Conservation (phyloP, 1,139 yeast genomes). For the Hyphopichia khmerensis region DNA sequence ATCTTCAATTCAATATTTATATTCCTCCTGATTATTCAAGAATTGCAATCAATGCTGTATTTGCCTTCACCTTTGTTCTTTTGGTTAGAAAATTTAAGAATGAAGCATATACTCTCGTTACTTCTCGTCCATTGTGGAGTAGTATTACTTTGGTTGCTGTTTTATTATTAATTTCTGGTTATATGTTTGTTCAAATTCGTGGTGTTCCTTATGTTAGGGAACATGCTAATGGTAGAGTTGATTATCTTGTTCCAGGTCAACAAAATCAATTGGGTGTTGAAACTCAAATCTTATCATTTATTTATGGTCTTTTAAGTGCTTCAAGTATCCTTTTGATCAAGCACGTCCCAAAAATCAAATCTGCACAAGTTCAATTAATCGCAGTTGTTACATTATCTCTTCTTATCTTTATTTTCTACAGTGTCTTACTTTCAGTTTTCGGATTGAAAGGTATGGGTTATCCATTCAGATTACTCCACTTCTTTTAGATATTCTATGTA, state of each 20-base stretch:
- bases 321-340: constrained; percentile 49
- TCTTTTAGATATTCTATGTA: constrained; percentile 12
- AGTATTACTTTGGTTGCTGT: constrained; percentile 57
- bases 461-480: constrained; percentile 50
- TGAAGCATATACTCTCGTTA: constrained; percentile 28
- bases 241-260: constrained; percentile 66
- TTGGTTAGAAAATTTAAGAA: constrained; percentile 25
- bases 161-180: constrained; percentile 79
- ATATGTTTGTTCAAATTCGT: constrained; percentile 91
- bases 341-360: constrained; percentile 45
- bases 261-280: constrained; percentile 79
- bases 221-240: constrained; percentile 52
- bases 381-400: constrained; percentile 39
- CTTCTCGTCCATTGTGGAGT: constrained; percentile 58
- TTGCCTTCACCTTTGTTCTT: constrained; percentile 26
- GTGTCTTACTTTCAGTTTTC: constrained; percentile 56
- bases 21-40: constrained; percentile 59
- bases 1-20: constrained; percentile 44
- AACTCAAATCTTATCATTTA: constrained; percentile 68
- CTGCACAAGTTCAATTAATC: constrained; percentile 42
- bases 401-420: constrained; percentile 49
- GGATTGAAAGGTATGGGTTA: constrained; percentile 59
- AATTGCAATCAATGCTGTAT: constrained; percentile 47
- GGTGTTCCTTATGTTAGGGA: constrained; percentile 67
- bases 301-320: constrained; percentile 60